These are phyloP conservation scores for Carex sylvatica DNA, from an alignment of 202 grass and related monocot species.

Conservation along the genomic window DNA sequence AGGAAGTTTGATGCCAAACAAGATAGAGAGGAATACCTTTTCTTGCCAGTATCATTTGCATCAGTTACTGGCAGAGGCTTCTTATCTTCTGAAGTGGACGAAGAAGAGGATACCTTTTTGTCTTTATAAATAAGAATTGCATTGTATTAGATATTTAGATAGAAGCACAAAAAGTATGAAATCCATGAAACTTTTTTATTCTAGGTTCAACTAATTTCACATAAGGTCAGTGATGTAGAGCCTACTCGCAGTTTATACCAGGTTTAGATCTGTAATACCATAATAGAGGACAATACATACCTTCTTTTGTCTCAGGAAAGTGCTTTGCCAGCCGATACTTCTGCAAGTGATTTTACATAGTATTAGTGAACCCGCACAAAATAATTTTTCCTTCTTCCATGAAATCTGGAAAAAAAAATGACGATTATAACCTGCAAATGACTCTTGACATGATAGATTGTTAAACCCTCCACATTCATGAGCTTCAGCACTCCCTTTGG, in stretches of 20 bases:
- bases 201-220: not conserved
- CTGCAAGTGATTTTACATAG: constrained; percentile 33
- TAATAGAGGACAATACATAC: constrained; percentile 35
- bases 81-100: constrained; percentile 45
- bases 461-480: constrained; percentile 82
- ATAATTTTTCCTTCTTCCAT: not conserved
- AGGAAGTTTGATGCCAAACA: not conserved
- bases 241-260: not conserved
- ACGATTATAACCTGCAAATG: constrained; percentile 69
- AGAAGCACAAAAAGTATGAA: not conserved
- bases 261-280: not conserved
- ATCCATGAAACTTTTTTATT: not conserved
- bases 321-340: constrained; percentile 71
- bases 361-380: not conserved
- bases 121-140: constrained; percentile 33
- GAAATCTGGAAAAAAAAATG: not conserved
- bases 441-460: constrained; percentile 92
- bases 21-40: constrained; percentile 43
- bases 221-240: not conserved
- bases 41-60: constrained; percentile 31
- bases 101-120: constrained; percentile 32
- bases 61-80: constrained; percentile 33
- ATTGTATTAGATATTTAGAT: constrained; percentile 2
- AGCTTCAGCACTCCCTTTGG: constrained; percentile 83
- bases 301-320: constrained; percentile 73